Percentiles rank a stretch among this genome's conserved stretches.
Evolutionary conservation across 352 stramenopile species (phyloP).

Genomic region (Pythium myriotylum): DNA sequence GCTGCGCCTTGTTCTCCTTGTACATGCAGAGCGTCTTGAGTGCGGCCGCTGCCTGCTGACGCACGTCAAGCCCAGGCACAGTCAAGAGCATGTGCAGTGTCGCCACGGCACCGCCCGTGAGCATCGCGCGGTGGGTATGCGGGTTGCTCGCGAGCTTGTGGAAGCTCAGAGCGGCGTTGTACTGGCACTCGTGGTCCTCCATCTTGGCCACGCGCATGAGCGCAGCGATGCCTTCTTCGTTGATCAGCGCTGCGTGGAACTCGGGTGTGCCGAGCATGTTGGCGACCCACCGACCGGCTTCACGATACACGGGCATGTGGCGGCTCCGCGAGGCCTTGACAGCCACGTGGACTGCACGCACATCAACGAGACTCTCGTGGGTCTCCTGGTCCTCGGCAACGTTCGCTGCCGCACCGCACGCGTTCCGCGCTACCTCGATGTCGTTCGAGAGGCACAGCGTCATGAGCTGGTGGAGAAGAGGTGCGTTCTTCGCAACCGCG

Average conservation of each 20-base stretch:
- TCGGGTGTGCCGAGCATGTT: slow-evolving; percentile 89
- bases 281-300: slow-evolving; percentile 88
- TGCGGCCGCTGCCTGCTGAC: slow-evolving; percentile 89
- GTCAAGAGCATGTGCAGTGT: slow-evolving; percentile 77
- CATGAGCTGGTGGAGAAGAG: slow-evolving; percentile 69
- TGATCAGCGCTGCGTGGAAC: slow-evolving; percentile 81
- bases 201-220: slow-evolving; percentile 88
- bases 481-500: slow-evolving; percentile 47
- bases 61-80: slow-evolving; percentile 72
- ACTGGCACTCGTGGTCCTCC: slow-evolving; percentile 91
- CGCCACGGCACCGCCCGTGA: slow-evolving; percentile 58
- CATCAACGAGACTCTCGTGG: slow-evolving; percentile 84
- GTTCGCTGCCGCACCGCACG: slow-evolving; percentile 92
- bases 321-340: slow-evolving; percentile 89
- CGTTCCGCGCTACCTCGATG: slow-evolving; percentile 91
- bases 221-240: slow-evolving; percentile 83
- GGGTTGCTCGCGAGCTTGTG: slow-evolving; percentile 88
- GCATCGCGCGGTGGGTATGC: slow-evolving; percentile 67
- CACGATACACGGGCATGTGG: slow-evolving; percentile 90
- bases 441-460: slow-evolving; percentile 79
- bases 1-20: slow-evolving; percentile 88
- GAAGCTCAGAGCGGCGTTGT: slow-evolving; percentile 87
- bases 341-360: slow-evolving; percentile 87
- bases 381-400: slow-evolving; percentile 84
- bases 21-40: slow-evolving; percentile 92